Percentiles rank a stretch among this genome's conserved stretches.
These are phyloP conservation scores for Sodiomyces alkalinus DNA, from an alignment of 2,329 filamentous ascomycete species.

Conservation along the genomic window DNA sequence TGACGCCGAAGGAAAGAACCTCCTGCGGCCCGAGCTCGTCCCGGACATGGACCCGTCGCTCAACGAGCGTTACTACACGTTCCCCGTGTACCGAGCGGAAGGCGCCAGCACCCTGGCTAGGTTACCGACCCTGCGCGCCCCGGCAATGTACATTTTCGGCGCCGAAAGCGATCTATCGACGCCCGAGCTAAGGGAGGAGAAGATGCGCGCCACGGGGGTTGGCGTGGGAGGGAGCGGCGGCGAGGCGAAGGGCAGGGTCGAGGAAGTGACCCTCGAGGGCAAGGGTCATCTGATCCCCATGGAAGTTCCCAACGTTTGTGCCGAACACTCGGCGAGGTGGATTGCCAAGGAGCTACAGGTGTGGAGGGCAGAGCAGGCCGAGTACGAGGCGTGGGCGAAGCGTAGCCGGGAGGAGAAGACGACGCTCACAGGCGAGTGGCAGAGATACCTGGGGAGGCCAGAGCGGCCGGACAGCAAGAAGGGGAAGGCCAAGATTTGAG, in stretches of 20 bases:
- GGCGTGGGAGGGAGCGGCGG: slow-evolving; percentile 56
- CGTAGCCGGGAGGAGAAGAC: slow-evolving; percentile 36
- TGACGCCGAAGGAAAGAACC: slow-evolving; percentile 17
- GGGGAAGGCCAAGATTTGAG: slow-evolving; percentile 7
- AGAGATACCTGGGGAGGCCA: slow-evolving; percentile 30
- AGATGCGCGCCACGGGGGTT: slow-evolving; percentile 47
- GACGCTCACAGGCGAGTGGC: slow-evolving; percentile 38
- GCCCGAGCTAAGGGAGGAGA: slow-evolving; percentile 32
- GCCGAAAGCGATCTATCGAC: slow-evolving; percentile 39
- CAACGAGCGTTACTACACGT: slow-evolving; percentile 19
- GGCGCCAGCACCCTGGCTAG: slow-evolving; percentile 36
- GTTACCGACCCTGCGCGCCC: slow-evolving; percentile 46
- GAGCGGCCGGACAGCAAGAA: slow-evolving; percentile 5
- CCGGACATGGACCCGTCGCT: slow-evolving; percentile 29
- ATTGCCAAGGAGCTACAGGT: slow-evolving; percentile 37
- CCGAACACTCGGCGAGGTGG: slow-evolving; percentile 42
- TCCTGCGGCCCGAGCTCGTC: slow-evolving; percentile 24
- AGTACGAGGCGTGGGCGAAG: slow-evolving; percentile 39
- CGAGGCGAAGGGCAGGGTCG: slow-evolving; percentile 47
- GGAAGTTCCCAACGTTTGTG: slow-evolving; percentile 56
- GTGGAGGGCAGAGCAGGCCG: slow-evolving; percentile 41
- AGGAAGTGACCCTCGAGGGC: slow-evolving; percentile 44
- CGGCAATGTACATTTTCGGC: slow-evolving; percentile 57
- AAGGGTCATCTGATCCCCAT: slow-evolving; percentile 73
- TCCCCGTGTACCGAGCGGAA: slow-evolving; percentile 55